phyloP scores from a whole-genome alignment of 768 basidiomycete species.

The Pleurotus tuoliensis region DNA sequence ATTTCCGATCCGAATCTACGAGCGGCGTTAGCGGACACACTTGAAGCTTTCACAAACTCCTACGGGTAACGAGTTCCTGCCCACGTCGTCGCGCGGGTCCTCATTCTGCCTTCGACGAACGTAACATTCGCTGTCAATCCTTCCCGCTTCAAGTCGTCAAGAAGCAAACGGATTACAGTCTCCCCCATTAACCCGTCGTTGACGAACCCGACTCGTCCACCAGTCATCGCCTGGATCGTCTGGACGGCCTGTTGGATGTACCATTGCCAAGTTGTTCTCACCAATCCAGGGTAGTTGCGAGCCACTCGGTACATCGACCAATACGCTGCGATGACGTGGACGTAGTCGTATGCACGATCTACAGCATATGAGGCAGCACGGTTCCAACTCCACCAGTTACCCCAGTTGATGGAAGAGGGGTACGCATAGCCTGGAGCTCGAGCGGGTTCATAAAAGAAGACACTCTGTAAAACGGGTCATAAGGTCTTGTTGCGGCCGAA shows the following conservation, averaged over 20 bases:
- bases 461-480: slow-evolving; percentile 26
- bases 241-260: slow-evolving; percentile 52
- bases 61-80: slow-evolving; percentile 48
- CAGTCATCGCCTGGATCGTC: slow-evolving; percentile 44
- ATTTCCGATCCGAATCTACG: slow-evolving; percentile 54
- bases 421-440: slow-evolving; percentile 43
- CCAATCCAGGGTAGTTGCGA: slow-evolving; percentile 50
- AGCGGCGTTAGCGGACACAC: slow-evolving; percentile 4
- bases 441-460: slow-evolving; percentile 48
- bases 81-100: slow-evolving; percentile 39
- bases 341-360: slow-evolving; percentile 51
- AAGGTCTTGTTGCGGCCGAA: background rate
- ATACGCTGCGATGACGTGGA: slow-evolving; percentile 46
- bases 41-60: slow-evolving; percentile 14
- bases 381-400: slow-evolving; percentile 58
- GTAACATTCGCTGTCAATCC: slow-evolving; percentile 45
- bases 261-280: slow-evolving; percentile 50
- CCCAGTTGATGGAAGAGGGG: slow-evolving; percentile 44
- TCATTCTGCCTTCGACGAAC: slow-evolving; percentile 44
- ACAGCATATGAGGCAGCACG: slow-evolving; percentile 41
- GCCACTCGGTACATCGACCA: slow-evolving; percentile 57
- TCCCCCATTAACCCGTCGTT: slow-evolving; percentile 54
- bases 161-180: slow-evolving; percentile 42
- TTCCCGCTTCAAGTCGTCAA: slow-evolving; percentile 50
- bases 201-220: slow-evolving; percentile 39